Evolutionary conservation across 2,329 filamentous ascomycete genomes (phyloP), one percentile per base, ranked within the genome.

Genomic region (Trichoderma gracile): DNA sequence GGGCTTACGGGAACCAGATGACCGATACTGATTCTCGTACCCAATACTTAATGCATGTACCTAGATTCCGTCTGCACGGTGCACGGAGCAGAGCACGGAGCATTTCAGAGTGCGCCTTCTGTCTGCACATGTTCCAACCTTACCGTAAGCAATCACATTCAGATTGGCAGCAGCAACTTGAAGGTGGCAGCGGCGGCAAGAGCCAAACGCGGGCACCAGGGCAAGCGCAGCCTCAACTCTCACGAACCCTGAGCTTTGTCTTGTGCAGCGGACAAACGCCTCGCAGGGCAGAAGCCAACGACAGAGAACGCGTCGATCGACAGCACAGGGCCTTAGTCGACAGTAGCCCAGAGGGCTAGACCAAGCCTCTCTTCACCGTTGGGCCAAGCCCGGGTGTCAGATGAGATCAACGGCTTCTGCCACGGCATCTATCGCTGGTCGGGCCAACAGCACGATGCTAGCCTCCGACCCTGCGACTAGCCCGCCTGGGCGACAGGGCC

Each of bases 151-250:
- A 33, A 4, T 33, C 6, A 23, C 49, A 3, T 9, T 38, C 14
- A 12, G 5, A 21, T 8, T 42, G 52, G 52, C 21, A 15, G 52
- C 21, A 8, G 42, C 25, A 17, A n/a, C 15, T 33, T 17, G 17
- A 23, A 19, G 57, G 46, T 50, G 58, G 47, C 25, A 46, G 58
- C 19, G 49, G 58, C 58, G 58, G 58, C 58, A 62, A 54, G 47
- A 62, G 58, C 58, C 25, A 54, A 38, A 62, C 58, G 49, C 49
- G 46, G 40, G 40, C 49, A 62, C 33, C 49, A 62, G 58, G 58
- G 25, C 58, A 54, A 62, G 49, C 40, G 49, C 49, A 62, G n/a
- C 58, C 42, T n/a, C n/a, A n/a, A n/a, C n/a, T 40, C 46, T 42
- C 38, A 42, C 30, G 33, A 43, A 14, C 33, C 33, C 14, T 14